phyloP scores from a whole-genome alignment of 2,329 filamentous ascomycete genomes.

The Colletotrichum sp. region DNA sequence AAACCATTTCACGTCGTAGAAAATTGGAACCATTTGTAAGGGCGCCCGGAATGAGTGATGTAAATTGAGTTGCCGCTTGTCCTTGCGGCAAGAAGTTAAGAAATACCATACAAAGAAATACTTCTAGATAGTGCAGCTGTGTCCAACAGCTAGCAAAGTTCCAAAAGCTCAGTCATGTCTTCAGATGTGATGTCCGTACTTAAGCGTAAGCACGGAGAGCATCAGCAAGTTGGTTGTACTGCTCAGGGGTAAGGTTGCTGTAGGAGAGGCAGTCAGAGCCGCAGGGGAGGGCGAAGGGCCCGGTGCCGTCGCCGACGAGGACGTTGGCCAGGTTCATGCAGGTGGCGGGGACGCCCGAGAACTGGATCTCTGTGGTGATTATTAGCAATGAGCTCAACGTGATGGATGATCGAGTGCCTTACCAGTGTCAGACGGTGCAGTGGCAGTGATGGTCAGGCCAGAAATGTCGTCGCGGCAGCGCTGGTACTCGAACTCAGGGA shows the following conservation, averaged over 20 bases:
- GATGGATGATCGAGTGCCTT: neutral
- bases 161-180: neutral
- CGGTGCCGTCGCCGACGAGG: conserved; percentile 19
- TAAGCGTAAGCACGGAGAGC: neutral
- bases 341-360: conserved; percentile 18
- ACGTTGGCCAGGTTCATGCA: conserved; percentile 28
- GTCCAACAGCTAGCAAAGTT: neutral
- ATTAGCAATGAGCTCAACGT: neutral
- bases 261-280: conserved; percentile 27
- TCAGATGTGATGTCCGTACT: neutral
- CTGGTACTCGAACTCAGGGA: conserved; percentile 19
- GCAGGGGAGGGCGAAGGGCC: conserved; percentile 19
- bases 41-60: neutral
- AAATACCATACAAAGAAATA: neutral
- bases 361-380: neutral
- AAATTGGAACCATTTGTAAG: neutral
- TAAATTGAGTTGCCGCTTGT: neutral
- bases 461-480: conserved; percentile 14
- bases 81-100: neutral
- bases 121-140: neutral
- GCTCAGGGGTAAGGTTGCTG: conserved; percentile 16
- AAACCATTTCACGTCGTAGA: neutral
- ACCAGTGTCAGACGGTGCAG: neutral
- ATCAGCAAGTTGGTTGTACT: conserved; percentile 31
- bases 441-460: conserved; percentile 12